Evolutionary conservation across 2,329 filamentous ascomycete species (phyloP), one percentile per base, ranked within the genome.

Genomic region (Pseudocercospora crystallina): DNA sequence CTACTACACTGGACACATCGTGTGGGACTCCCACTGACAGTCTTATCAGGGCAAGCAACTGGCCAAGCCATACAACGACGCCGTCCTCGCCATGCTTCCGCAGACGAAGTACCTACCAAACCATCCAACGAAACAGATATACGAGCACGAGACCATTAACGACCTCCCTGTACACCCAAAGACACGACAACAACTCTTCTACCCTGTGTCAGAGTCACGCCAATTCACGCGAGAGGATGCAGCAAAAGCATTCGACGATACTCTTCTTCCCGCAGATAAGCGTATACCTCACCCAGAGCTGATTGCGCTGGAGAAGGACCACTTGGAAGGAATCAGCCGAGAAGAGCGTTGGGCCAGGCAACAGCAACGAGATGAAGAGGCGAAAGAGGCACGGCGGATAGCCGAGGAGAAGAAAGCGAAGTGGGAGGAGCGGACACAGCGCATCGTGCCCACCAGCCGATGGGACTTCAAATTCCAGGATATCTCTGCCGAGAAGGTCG

Each of bases 51-150:
- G 83, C 50, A 90, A 92, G 75, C 79, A 77, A 53, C 73, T 95
- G 33, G 90, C 90, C 2, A 79, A 75, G 20, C 85, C 89, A 10
- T 96, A 96, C 69, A 79, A 86, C 17, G 80, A 80, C 50, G 88
- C 90, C 9, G 78, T 97, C 17, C 77, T 89, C 61, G 73, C 75
- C 31, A 95, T 96, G 90, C 76, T 97, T 5, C 90, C 90, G 2
- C 79, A 79, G 47, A 88, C 83, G n/a, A 73, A 73, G 3, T 72
- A 77, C 53, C 64, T 67, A 39, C 55, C 68, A 26, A 49, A 62
- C 20, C 41, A 46, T 29, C 55, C 52, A 20, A 43, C 31, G 42
- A 63, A 60, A 49, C 69, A 71, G 44, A 69, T 70, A 7, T 72
- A 72, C 26, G 65, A 68, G 8, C 82, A 85, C 63, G 83, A 86